phyloP scores from a whole-genome alignment of 2,329 filamentous ascomycete species.

The Fusarium succisae region DNA sequence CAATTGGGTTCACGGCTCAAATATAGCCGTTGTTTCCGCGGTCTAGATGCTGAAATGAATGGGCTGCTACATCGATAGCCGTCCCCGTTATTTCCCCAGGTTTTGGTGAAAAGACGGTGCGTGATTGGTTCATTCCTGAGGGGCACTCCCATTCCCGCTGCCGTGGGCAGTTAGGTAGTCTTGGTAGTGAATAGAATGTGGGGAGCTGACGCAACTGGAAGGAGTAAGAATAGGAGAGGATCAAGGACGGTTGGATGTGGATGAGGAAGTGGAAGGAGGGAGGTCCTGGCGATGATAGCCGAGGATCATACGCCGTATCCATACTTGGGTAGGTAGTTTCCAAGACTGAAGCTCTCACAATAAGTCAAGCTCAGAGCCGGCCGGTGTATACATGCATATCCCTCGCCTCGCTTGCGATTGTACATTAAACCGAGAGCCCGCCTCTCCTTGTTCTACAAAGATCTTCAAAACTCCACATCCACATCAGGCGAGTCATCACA shows the following conservation, averaged over 20 bases:
- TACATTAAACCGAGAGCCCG: background rate
- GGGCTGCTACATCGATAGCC: background rate
- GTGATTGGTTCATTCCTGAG: constrained; percentile 34
- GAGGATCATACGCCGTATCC: constrained; percentile 21
- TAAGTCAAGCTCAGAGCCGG: background rate
- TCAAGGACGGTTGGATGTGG: background rate
- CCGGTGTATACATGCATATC: background rate
- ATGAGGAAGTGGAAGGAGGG: background rate
- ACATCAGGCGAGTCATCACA: background rate
- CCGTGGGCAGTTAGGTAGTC: background rate
- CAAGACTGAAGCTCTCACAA: background rate
- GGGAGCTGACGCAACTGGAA: constrained; percentile 25
- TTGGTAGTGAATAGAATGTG: background rate
- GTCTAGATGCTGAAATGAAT: background rate
- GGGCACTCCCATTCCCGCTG: constrained; percentile 18
- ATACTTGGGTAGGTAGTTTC: background rate
- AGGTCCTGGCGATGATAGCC: constrained; percentile 34
- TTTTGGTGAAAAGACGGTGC: background rate
- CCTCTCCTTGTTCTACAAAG: background rate
- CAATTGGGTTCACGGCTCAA: background rate
- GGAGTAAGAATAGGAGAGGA: constrained; percentile 7
- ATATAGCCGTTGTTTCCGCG: constrained; percentile 16
- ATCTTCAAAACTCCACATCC: background rate
- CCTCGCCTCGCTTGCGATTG: background rate
- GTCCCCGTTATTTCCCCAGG: constrained; percentile 43